Evolutionary conservation across 495 filamentous ascomycete species (phyloP).

Genomic region (Oidiodendron maius): DNA sequence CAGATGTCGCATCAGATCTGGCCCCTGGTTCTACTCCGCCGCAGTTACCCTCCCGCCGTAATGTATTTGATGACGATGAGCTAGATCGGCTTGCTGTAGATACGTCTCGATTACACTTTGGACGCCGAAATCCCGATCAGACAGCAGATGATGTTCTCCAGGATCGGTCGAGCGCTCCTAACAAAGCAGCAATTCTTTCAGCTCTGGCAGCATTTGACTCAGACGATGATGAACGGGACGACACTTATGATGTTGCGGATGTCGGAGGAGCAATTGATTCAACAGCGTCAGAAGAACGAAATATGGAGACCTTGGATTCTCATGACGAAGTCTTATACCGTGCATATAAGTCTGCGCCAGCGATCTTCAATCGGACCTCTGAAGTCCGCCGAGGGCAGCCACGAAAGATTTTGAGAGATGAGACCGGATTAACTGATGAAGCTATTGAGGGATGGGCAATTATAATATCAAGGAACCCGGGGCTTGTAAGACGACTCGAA

Average conservation of each 20-base stretch:
- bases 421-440: slow-evolving; percentile 89
- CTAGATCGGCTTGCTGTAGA: slow-evolving; percentile 65
- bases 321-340: slow-evolving; percentile 53
- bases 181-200: slow-evolving; percentile 85
- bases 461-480: slow-evolving; percentile 72
- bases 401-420: slow-evolving; percentile 58
- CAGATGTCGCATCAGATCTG: slow-evolving; percentile 24
- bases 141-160: slow-evolving; percentile 57
- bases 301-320: slow-evolving; percentile 33
- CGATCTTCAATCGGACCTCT: slow-evolving; percentile 62
- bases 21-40: slow-evolving; percentile 34
- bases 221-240: slow-evolving; percentile 95
- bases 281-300: slow-evolving; percentile 32
- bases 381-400: slow-evolving; percentile 57
- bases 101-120: slow-evolving; percentile 63
- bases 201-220: slow-evolving; percentile 88
- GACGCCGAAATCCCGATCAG: slow-evolving; percentile 55
- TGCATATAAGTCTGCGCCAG: slow-evolving; percentile 54
- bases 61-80: slow-evolving; percentile 75
- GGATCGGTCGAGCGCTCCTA: slow-evolving; percentile 46
- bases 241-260: slow-evolving; percentile 90
- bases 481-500: slow-evolving; percentile 58
- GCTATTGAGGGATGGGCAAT: slow-evolving; percentile 90
- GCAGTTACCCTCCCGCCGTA: slow-evolving; percentile 37
- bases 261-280: slow-evolving; percentile 74